phyloP scores from a whole-genome alignment of 148 eudicot species.

The Drosera capensis region DNA sequence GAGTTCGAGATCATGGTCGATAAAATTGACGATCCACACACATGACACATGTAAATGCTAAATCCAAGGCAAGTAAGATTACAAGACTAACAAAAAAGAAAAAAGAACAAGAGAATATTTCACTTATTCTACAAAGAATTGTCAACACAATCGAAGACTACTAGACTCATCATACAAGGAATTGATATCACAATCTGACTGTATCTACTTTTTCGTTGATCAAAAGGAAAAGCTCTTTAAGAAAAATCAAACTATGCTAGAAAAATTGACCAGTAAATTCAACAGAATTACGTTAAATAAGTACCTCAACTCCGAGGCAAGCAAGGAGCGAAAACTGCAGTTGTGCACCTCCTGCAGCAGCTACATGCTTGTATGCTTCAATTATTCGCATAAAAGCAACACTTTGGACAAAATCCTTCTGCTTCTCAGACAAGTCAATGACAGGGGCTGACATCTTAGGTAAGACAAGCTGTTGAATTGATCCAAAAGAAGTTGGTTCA shows the following conservation, averaged over 20 bases:
- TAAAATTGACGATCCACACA: too few relatives aligned
- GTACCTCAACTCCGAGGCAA: slow-evolving; percentile 82
- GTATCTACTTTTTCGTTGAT: too few relatives aligned
- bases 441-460: slow-evolving; percentile 89
- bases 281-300: background rate
- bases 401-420: slow-evolving; percentile 67
- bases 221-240: background rate
- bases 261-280: background rate
- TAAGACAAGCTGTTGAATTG: slow-evolving; percentile 40
- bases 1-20: too few relatives aligned
- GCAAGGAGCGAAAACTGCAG: slow-evolving; percentile 70
- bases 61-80: too few relatives aligned
- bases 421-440: slow-evolving; percentile 51
- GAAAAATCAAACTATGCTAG: background rate
- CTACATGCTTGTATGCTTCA: slow-evolving; percentile 87
- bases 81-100: too few relatives aligned
- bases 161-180: too few relatives aligned
- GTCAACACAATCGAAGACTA: too few relatives aligned
- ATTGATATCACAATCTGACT: too few relatives aligned
- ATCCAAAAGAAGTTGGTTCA: slow-evolving; percentile 50
- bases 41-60: too few relatives aligned
- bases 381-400: slow-evolving; percentile 53
- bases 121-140: too few relatives aligned
- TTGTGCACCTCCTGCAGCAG: slow-evolving; percentile 75
- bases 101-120: too few relatives aligned